These are phyloP conservation scores for Penicillium odoratum DNA, from an alignment of 495 filamentous ascomycete species.

Conservation along the genomic window DNA sequence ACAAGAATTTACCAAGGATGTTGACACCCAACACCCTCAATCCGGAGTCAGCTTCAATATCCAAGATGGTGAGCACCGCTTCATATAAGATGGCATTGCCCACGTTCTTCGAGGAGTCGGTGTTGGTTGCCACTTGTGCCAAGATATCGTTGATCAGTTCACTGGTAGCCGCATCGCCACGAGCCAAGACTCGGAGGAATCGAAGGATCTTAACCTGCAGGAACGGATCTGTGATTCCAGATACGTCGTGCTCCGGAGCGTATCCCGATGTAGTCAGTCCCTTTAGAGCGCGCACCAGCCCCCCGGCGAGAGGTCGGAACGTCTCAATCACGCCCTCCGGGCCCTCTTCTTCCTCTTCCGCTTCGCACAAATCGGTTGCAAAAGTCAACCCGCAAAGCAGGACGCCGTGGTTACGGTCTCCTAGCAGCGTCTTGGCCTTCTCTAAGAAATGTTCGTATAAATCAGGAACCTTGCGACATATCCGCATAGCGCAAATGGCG, in stretches of 20 bases:
- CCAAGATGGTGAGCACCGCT: slow-evolving; percentile 93
- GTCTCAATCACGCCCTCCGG: slow-evolving; percentile 84
- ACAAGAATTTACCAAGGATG: slow-evolving; percentile 95
- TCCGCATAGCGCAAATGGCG: slow-evolving; percentile 98
- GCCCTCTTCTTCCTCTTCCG: slow-evolving; percentile 80
- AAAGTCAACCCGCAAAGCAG: slow-evolving; percentile 89
- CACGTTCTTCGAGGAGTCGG: slow-evolving; percentile 96
- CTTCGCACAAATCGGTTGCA: slow-evolving; percentile 89
- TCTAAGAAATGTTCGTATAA: slow-evolving; percentile 96
- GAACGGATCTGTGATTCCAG: slow-evolving; percentile 98
- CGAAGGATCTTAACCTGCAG: slow-evolving; percentile 93
- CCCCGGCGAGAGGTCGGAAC: slow-evolving; percentile 77
- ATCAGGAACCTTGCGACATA: slow-evolving; percentile 96
- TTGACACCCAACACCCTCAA: slow-evolving; percentile 93
- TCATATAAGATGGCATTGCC: slow-evolving; percentile 98
- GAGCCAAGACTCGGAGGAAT: slow-evolving; percentile 78
- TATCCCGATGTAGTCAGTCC: slow-evolving; percentile 91
- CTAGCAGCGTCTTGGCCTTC: slow-evolving; percentile 84
- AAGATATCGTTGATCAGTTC: slow-evolving; percentile 98
- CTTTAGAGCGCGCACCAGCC: slow-evolving; percentile 88
- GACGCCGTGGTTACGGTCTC: slow-evolving; percentile 92
- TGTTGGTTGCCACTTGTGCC: slow-evolving; percentile 97
- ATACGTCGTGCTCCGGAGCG: slow-evolving; percentile 96
- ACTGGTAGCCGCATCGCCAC: slow-evolving; percentile 84
- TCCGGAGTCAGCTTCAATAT: slow-evolving; percentile 96